A percentile compares a stretch with the other conserved stretches of the same genome.
phyloP scores from a whole-genome alignment of 352 stramenopile genomes.

The Phytopythium sindhum region DNA sequence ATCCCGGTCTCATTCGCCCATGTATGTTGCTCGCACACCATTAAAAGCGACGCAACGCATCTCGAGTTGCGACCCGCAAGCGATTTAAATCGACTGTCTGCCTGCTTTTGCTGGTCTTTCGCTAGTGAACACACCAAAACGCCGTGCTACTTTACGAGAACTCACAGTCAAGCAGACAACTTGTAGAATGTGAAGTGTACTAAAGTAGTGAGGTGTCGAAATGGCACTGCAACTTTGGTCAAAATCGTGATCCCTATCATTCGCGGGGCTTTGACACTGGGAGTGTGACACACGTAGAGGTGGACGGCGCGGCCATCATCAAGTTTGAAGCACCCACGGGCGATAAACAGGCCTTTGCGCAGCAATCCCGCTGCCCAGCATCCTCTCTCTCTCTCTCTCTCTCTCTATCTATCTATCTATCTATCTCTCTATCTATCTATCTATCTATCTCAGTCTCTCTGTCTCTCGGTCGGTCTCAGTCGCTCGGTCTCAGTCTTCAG shows the following conservation, averaged over 20 bases:
- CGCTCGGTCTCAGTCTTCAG: too few relatives aligned
- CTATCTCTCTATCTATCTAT: neutral
- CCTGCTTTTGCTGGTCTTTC: too few relatives aligned
- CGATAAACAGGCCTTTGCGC: neutral
- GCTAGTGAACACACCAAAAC: too few relatives aligned
- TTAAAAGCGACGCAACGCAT: too few relatives aligned
- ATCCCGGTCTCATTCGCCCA: neutral
- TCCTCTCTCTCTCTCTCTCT: neutral
- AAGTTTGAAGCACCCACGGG: slow-evolving; percentile 7
- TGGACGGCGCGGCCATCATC: neutral
- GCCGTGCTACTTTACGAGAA: too few relatives aligned
- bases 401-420: neutral
- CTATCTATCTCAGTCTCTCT: too few relatives aligned
- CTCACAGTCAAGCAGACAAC: too few relatives aligned
- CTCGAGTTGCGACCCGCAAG: too few relatives aligned
- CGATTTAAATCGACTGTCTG: too few relatives aligned
- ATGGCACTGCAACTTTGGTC: neutral
- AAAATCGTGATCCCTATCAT: neutral
- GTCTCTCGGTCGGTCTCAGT: neutral
- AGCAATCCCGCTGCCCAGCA: neutral
- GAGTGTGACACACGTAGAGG: slow-evolving; percentile 1
- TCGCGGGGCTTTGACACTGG: neutral
- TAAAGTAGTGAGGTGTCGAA: too few relatives aligned
- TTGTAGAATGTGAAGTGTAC: too few relatives aligned
- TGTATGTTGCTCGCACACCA: too few relatives aligned